Percentiles rank a stretch among this genome's conserved stretches.
phyloP scores from a whole-genome alignment of 257 asterid genomes.

The Capsicum baccatum region DNA sequence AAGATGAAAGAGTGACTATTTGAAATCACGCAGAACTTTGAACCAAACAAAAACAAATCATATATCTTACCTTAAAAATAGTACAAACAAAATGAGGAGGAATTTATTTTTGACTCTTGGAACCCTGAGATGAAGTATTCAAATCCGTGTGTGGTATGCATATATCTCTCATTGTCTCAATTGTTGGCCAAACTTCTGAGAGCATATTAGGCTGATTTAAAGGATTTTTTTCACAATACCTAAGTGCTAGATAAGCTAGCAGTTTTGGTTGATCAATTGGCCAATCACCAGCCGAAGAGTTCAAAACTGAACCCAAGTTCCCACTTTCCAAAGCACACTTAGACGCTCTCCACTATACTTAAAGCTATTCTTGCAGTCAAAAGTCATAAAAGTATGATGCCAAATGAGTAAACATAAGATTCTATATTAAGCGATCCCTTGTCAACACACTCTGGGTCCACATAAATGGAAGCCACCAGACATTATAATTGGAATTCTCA shows the following conservation, averaged over 20 bases:
- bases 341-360: conserved; percentile 61
- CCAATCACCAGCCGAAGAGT: conserved; percentile 81
- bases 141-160: conserved; percentile 40
- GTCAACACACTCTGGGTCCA: conserved; percentile 61
- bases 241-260: no score
- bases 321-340: conserved; percentile 68
- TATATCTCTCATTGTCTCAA: conserved; percentile 65
- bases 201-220: no score
- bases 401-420: conserved; percentile 80
- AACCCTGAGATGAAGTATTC: conserved; percentile 40
- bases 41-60: not conserved
- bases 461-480: conserved; percentile 47
- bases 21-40: not conserved
- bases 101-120: conserved; percentile 52
- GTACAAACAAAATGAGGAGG: conserved; percentile 91
- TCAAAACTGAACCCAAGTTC: conserved; percentile 53
- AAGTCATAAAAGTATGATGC: conserved; percentile 62
- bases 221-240: no score
- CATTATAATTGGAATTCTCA: conserved; percentile 38
- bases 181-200: conserved; percentile 28
- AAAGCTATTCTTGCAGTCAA: conserved; percentile 68
- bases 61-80: conserved; percentile 66
- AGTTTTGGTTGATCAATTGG: no score
- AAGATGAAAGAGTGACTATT: conserved; percentile 11
- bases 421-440: conserved; percentile 56